Conservation (phyloP, 495 filamentous ascomycete species). For the Recurvomyces mirabilis region DNA sequence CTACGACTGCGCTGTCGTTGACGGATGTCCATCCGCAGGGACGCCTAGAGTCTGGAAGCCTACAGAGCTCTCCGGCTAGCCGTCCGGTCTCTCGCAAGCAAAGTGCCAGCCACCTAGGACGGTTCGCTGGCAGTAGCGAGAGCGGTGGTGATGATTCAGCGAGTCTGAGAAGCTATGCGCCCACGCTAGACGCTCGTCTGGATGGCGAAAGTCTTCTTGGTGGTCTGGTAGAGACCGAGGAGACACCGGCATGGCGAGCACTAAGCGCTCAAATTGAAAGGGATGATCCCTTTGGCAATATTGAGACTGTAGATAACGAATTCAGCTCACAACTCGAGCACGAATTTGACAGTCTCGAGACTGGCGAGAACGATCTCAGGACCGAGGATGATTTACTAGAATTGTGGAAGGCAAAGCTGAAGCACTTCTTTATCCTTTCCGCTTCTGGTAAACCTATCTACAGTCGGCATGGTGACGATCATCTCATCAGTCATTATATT, state of each 20-base stretch:
- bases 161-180: constrained; percentile 73
- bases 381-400: constrained; percentile 54
- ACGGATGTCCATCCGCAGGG: constrained; percentile 67
- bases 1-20: constrained; percentile 73
- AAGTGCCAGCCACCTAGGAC: constrained; percentile 37
- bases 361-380: constrained; percentile 44
- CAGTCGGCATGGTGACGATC: constrained; percentile 82
- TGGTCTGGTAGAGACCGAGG: constrained; percentile 45
- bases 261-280: constrained; percentile 46
- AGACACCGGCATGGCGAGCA: constrained; percentile 49
- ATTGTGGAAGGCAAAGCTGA: constrained; percentile 76
- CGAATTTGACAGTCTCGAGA: constrained; percentile 71
- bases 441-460: constrained; percentile 98
- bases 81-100: constrained; percentile 26
- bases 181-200: constrained; percentile 58
- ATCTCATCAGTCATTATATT: constrained; percentile 80
- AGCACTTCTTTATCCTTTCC: constrained; percentile 93
- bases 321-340: constrained; percentile 50
- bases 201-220: constrained; percentile 76
- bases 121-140: constrained; percentile 36
- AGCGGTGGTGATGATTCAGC: constrained; percentile 67
- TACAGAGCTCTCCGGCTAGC: constrained; percentile 21
- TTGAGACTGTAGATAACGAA: constrained; percentile 38
- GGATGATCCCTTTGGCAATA: constrained; percentile 45
- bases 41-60: constrained; percentile 42